These are phyloP conservation scores for Arthroderma sp. DNA, from an alignment of 2,329 filamentous ascomycete species.

Conservation along the genomic window DNA sequence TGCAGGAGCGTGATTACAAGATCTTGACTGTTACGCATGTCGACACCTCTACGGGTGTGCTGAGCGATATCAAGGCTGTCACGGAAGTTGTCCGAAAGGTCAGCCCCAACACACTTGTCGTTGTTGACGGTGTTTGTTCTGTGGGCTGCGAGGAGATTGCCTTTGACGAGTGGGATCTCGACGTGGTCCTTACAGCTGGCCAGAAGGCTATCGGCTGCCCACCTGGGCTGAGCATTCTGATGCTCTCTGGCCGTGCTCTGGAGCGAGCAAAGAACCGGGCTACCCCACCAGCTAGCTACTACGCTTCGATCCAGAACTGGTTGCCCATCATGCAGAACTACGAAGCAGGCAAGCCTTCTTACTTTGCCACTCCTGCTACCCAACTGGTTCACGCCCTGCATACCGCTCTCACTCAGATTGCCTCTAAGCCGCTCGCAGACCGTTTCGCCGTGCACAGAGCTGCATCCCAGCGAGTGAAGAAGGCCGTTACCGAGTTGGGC, in stretches of 20 bases:
- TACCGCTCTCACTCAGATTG: constrained; percentile 75
- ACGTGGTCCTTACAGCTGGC: constrained; percentile 84
- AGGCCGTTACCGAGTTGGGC: constrained; percentile 65
- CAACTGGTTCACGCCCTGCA: constrained; percentile 89
- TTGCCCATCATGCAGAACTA: constrained; percentile 98
- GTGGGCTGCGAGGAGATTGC: constrained; percentile 91
- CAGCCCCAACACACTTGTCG: constrained; percentile 78
- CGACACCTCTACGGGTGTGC: constrained; percentile 90
- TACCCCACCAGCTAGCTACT: constrained; percentile 75
- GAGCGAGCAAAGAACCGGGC: constrained; percentile 68
- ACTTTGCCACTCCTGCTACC: constrained; percentile 93
- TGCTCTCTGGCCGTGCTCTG: constrained; percentile 83
- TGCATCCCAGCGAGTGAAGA: constrained; percentile 75
- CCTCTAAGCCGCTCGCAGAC: constrained; percentile 65
- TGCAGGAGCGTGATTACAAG: constrained; percentile 89
- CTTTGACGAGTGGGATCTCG: constrained; percentile 89
- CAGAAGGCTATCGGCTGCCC: constrained; percentile 97
- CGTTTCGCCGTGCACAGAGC: constrained; percentile 72
- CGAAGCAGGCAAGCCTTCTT: constrained; percentile 91
- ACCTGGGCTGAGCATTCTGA: constrained; percentile 84
- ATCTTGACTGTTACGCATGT: constrained; percentile 90
- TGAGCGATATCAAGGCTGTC: constrained; percentile 78
- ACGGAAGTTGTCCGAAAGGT: constrained; percentile 73
- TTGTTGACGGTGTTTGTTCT: constrained; percentile 95
- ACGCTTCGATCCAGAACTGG: constrained; percentile 96